Percentiles rank a stretch among this genome's conserved stretches.
These are phyloP conservation scores for Berkeleyomyces rouxiae DNA, from an alignment of 2,329 filamentous ascomycete species.

Conservation along the genomic window DNA sequence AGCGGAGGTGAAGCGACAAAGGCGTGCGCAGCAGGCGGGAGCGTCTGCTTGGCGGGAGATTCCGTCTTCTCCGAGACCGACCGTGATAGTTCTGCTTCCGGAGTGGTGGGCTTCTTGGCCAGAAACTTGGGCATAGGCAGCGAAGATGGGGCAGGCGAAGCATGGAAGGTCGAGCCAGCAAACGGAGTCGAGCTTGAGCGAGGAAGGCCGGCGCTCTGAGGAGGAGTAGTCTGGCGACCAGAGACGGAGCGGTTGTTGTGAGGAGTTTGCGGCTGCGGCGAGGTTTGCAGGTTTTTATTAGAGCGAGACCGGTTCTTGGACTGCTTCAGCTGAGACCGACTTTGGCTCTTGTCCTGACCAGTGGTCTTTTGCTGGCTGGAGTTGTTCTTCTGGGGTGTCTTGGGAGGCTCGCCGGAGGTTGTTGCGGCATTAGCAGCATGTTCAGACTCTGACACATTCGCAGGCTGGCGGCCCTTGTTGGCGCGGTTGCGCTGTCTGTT, in stretches of 20 bases:
- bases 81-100: conserved; percentile 1
- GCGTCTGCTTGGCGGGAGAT: not conserved
- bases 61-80: conserved; percentile 23
- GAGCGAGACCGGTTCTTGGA: conserved; percentile 15
- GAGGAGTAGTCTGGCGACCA: conserved; percentile 11
- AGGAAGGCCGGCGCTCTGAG: conserved; percentile 10
- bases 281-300: conserved; percentile 18
- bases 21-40: conserved; percentile 1
- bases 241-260: conserved; percentile 19
- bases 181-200: conserved; percentile 39
- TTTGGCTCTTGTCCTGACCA: conserved; percentile 7
- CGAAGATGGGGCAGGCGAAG: conserved; percentile 78
- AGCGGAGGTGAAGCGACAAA: not conserved
- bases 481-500: conserved; percentile 21
- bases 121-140: conserved; percentile 80
- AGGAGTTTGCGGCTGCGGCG: conserved; percentile 31
- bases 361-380: conserved; percentile 18
- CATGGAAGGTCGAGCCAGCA: conserved; percentile 86
- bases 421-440: conserved; percentile 15
- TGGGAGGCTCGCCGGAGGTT: conserved; percentile 18
- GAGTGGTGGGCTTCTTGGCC: conserved; percentile 32
- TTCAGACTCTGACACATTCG: conserved; percentile 45
- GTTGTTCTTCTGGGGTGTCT: conserved; percentile 32
- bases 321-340: conserved; percentile 16
- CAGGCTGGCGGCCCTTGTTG: conserved; percentile 26